Evolutionary conservation across 495 filamentous ascomycete genomes (phyloP), one percentile per base, ranked within the genome.

Genomic region (Xylaria palmicola): DNA sequence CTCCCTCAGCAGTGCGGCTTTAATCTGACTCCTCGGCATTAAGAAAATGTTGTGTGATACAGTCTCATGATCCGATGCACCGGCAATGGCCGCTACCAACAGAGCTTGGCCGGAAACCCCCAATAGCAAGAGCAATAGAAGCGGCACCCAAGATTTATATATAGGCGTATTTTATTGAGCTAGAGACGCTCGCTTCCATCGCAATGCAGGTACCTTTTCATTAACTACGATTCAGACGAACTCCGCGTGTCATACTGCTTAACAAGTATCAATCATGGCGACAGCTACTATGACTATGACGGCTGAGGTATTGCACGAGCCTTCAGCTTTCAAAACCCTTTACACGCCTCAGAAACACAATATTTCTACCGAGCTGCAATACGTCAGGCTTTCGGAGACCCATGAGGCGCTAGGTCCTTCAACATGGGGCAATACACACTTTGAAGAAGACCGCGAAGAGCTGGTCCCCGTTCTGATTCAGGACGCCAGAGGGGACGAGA

Each of bases 401-500:
- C 32, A 36, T 12, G 32, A 36, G 12, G 32, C 32, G 12, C 32
- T 36, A 6, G 32, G 32, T 36, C 32, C 32, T 36, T 36, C 32
- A 36, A 36, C 32, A 36, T 36, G 32, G 32, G 32, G 32, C 12
- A 36, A 36, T 5, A 36, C 32, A 36, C 6, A 36, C 32, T 36
- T 36, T 12, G 32, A 36, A 36, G 32, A 36, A 12, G 32, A 36
- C 12, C 32, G 32, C 32, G 32, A 36, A 36, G 32, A 36, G 32
- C 32, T 36, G 12, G 32, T 36, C 12, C 32, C 32, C 4, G 45
- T 83, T 50, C 22, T 72, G 4, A 36, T 83, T 43, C 69, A 78
- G 55, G 79, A 82, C 56, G 74, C 83, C 59, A 75, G 75, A 26
- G 80, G 79, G 17, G 70, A 73, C 19, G 80, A 82, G 59, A 68